Conservation (phyloP, 176 grass and related monocot genomes). For the Leersia perrieri region DNA sequence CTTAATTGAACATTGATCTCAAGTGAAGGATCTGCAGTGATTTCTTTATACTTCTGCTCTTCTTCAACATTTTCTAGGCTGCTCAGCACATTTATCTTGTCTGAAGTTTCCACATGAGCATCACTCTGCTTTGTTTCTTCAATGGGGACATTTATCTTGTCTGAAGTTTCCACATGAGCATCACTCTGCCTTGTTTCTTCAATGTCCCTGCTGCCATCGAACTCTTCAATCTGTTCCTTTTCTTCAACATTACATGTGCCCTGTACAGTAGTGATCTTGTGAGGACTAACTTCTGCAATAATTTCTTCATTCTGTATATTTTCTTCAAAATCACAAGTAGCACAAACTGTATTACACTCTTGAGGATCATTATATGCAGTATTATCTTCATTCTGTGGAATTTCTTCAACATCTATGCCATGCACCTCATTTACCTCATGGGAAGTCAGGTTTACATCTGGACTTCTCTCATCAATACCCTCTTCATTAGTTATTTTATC, state of each 20-base stretch:
- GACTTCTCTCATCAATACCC: background rate
- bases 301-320: background rate
- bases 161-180: background rate
- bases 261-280: conserved; percentile 14
- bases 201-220: background rate
- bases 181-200: conserved; percentile 27
- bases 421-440: background rate
- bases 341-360: background rate
- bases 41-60: conserved; percentile 23
- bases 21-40: background rate
- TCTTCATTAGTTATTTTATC: background rate
- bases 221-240: conserved; percentile 31
- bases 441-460: background rate
- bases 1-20: conserved; percentile 5
- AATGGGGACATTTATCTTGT: background rate
- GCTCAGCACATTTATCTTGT: background rate
- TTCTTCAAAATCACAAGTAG: background rate
- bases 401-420: conserved; percentile 15
- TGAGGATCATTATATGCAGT: background rate
- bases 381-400: conserved; percentile 5
- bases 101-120: background rate
- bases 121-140: conserved; percentile 27
- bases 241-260: conserved; percentile 21
- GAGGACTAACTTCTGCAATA: conserved; percentile 2
- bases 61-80: conserved; percentile 15